phyloP scores from a whole-genome alignment of 805 yeast genomes.

The Starmerella powellii region DNA sequence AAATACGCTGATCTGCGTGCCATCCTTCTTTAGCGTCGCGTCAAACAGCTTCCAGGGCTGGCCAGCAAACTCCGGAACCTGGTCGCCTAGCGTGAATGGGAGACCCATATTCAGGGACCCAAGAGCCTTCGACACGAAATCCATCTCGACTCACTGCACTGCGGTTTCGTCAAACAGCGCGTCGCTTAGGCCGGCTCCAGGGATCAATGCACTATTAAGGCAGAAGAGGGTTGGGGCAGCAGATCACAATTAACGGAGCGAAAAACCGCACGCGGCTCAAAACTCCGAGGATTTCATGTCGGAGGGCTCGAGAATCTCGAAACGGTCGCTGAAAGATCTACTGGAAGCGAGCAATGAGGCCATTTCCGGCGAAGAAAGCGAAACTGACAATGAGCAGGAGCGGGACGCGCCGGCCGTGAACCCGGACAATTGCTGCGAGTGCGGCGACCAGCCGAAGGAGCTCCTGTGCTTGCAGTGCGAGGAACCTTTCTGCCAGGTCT shows the following conservation, averaged over 20 bases:
- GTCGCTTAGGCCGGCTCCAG: no score
- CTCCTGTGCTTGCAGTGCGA: constrained; percentile 50
- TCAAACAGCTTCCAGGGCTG: constrained; percentile 53
- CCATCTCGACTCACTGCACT: no score
- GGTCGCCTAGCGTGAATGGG: constrained; percentile 30
- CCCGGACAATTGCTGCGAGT: constrained; percentile 45
- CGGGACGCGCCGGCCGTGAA: neutral
- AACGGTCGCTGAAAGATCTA: constrained; percentile 25
- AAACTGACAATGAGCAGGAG: no score
- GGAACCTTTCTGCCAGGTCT: constrained; percentile 57
- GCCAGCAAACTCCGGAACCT: constrained; percentile 7
- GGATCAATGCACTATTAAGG: no score
- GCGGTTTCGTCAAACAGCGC: no score
- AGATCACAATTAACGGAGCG: no score
- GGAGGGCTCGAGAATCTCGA: constrained; percentile 5
- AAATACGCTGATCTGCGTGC: constrained; percentile 48
- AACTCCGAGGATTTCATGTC: no score
- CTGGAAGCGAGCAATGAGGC: constrained; percentile 25
- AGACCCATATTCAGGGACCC: constrained; percentile 31
- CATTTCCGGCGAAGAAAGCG: constrained; percentile 24
- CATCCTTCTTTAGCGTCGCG: constrained; percentile 40
- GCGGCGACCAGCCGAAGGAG: constrained; percentile 61
- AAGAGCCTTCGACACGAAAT: constrained; percentile 54
- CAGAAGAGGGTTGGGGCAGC: neutral
- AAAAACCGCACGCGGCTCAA: no score